phyloP scores from a whole-genome alignment of 1,284 basidiomycete species.

The Peniophora sp. region DNA sequence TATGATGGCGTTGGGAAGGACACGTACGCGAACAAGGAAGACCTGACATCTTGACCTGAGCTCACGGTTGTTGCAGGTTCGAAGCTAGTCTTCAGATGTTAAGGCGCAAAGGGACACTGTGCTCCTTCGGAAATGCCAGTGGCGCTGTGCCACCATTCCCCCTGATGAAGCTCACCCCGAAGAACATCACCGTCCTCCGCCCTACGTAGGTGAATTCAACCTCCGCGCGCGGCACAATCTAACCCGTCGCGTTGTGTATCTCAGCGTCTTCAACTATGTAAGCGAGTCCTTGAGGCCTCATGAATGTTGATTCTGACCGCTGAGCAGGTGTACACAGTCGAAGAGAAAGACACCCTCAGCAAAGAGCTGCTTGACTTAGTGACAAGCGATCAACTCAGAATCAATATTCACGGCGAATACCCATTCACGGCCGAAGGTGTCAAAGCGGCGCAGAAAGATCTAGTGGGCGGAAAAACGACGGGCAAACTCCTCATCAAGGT shows the following conservation, averaged over 20 bases:
- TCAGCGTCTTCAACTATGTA: slow-evolving; percentile 38
- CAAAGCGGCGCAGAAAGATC: slow-evolving; percentile 71
- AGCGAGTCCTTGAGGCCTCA: too few relatives aligned
- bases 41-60: not conserved
- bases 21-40: slow-evolving; percentile 45
- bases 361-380: slow-evolving; percentile 63
- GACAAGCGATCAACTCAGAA: slow-evolving; percentile 53
- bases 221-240: not conserved
- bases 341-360: slow-evolving; percentile 64
- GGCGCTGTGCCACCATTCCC: slow-evolving; percentile 72
- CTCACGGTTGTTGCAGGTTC: slow-evolving; percentile 40
- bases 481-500: slow-evolving; percentile 79
- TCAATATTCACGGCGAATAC: slow-evolving; percentile 74
- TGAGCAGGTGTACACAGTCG: slow-evolving; percentile 50
- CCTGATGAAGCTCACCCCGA: slow-evolving; percentile 68
- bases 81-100: slow-evolving; percentile 78
- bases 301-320: too few relatives aligned
- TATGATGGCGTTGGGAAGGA: slow-evolving; percentile 95
- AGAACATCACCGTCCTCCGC: slow-evolving; percentile 77
- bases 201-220: slow-evolving; percentile 34
- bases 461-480: slow-evolving; percentile 67
- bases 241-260: not conserved
- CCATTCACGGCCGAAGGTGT: slow-evolving; percentile 80
- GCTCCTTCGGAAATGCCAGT: slow-evolving; percentile 88
- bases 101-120: slow-evolving; percentile 75